These are phyloP conservation scores for Aspergillus sp. DNA, from an alignment of 2,329 filamentous ascomycete species.

Conservation along the genomic window DNA sequence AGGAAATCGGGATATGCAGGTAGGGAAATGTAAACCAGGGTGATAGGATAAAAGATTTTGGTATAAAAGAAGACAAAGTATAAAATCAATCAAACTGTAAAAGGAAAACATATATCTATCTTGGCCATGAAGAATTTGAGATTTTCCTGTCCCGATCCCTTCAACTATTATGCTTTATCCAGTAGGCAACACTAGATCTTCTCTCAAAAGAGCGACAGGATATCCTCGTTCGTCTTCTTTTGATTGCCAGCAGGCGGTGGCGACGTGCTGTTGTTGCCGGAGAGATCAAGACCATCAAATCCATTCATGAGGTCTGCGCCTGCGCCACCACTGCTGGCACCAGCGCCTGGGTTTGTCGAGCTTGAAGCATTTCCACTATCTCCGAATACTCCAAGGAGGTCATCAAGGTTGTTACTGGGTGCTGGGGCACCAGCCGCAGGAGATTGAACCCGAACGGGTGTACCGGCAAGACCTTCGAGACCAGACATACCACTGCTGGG, in stretches of 20 bases:
- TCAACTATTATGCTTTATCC: no score
- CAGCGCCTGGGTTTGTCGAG: conserved; percentile 26
- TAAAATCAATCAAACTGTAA: no score
- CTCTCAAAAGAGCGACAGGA: conserved; percentile 50
- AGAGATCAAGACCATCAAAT: conserved; percentile 75
- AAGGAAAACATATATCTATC: no score
- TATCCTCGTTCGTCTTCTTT: conserved; percentile 53
- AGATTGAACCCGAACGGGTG: conserved; percentile 47
- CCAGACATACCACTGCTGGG: conserved; percentile 62
- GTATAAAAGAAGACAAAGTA: no score
- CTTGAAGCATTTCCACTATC: conserved; percentile 37
- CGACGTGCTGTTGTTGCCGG: conserved; percentile 39
- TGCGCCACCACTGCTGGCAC: conserved; percentile 20
- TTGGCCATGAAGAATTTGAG: no score
- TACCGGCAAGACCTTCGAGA: conserved; percentile 51
- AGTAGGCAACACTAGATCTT: not conserved
- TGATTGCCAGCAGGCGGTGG: conserved; percentile 18
- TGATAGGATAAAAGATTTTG: no score
- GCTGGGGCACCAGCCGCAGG: conserved; percentile 35
- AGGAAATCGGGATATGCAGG: no score
- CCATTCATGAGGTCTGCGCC: conserved; percentile 67
- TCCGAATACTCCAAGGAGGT: conserved; percentile 71
- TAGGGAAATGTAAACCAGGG: no score
- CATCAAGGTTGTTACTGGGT: conserved; percentile 64
- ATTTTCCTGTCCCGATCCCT: no score